Evolutionary conservation across 345 rosid species (phyloP).

Genomic region (Capsella bursapastoris): DNA sequence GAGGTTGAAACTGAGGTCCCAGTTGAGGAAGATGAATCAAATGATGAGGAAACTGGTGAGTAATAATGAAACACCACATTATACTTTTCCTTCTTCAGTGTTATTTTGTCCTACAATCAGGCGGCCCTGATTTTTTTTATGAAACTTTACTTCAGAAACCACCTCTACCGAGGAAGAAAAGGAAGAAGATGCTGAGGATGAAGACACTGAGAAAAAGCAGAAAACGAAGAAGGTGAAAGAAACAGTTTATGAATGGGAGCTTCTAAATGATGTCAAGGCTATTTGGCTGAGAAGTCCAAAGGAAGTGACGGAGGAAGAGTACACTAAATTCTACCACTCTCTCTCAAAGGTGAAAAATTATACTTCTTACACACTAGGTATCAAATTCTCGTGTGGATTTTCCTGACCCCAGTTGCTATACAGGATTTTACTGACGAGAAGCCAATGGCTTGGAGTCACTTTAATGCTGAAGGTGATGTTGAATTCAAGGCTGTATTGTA

Average conservation of each 20-base stretch:
- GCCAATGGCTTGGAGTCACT: conserved; percentile 94
- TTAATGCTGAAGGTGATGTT: conserved; percentile 95
- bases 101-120: conserved; percentile 12
- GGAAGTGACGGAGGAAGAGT: conserved; percentile 95
- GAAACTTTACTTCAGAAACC: conserved; percentile 51
- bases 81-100: conserved; percentile 9
- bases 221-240: conserved; percentile 86
- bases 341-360: conserved; percentile 73
- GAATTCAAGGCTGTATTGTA: conserved; percentile 92
- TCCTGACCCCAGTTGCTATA: conserved; percentile 33
- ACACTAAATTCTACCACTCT: conserved; percentile 84
- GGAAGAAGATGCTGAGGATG: conserved; percentile 70
- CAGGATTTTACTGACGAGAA: conserved; percentile 90
- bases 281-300: conserved; percentile 96
- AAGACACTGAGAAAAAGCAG: conserved; percentile 73
- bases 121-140: conserved; percentile 27
- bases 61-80: conserved; percentile 6
- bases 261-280: conserved; percentile 94
- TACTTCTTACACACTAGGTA: conserved; percentile 1
- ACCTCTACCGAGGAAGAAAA: conserved; percentile 70
- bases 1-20: conserved; percentile 94
- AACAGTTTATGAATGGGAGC: conserved; percentile 88
- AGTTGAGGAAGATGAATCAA: conserved; percentile 83
- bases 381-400: conserved; percentile 21
- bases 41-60: conserved; percentile 77